phyloP scores from a whole-genome alignment of 2,329 filamentous ascomycete species.

The Colletotrichum tofieldiae region DNA sequence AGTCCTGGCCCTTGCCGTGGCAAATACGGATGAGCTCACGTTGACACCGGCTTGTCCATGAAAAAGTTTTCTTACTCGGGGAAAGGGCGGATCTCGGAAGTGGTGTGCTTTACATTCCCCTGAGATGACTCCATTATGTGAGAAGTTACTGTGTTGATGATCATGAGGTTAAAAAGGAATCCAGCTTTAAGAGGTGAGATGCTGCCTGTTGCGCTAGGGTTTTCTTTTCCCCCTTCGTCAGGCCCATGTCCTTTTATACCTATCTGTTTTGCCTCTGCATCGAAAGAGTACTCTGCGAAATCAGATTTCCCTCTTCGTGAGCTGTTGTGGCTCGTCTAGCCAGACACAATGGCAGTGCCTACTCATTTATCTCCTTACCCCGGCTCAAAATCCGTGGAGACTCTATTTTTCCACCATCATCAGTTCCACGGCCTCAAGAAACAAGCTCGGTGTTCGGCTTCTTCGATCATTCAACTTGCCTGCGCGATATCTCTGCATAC shows the following conservation, averaged over 20 bases:
- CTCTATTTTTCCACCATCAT: conserved; percentile 1
- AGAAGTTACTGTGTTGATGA: neutral
- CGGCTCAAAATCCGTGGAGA: conserved; percentile 11
- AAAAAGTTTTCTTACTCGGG: neutral
- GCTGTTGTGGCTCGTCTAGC: neutral
- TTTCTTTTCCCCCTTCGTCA: neutral
- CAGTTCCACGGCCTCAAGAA: conserved; percentile 3
- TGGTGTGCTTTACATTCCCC: neutral
- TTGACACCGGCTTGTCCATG: too few species aligned
- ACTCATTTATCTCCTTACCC: too few species aligned
- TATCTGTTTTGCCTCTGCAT: neutral
- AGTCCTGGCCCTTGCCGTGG: neutral
- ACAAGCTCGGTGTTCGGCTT: conserved; percentile 23
- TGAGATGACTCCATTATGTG: neutral
- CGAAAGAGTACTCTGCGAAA: neutral
- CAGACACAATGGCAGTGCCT: neutral
- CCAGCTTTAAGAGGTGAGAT: neutral
- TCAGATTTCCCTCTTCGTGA: neutral
- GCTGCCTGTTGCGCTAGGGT: neutral
- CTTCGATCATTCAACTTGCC: conserved; percentile 24
- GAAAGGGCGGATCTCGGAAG: neutral
- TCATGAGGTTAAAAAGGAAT: too few species aligned
- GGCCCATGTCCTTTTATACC: neutral
- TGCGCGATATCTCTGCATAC: conserved; percentile 14
- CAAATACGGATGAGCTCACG: neutral